Evolutionary conservation across 2,329 filamentous ascomycete genomes (phyloP).

Genomic region (Blastomyces gilchristii): DNA sequence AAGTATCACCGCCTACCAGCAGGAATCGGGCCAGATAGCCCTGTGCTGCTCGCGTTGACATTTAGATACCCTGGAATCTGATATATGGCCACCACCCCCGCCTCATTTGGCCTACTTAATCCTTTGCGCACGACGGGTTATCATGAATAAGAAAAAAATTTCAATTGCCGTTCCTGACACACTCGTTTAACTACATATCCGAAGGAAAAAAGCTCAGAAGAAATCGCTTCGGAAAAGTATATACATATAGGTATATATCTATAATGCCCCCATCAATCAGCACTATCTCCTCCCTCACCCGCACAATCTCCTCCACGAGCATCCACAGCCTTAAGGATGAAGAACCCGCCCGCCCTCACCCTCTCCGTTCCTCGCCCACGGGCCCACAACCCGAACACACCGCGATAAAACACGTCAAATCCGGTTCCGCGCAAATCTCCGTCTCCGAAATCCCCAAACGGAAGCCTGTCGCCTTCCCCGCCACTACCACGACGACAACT

Average conservation of each 20-base stretch:
- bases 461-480: slow-evolving; percentile 14
- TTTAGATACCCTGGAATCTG: neutral
- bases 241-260: neutral
- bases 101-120: neutral
- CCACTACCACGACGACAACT: neutral
- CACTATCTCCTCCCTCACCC: slow-evolving; percentile 5
- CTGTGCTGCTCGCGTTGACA: neutral
- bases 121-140: neutral
- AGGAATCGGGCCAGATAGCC: neutral
- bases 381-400: neutral
- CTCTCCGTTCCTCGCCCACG: neutral
- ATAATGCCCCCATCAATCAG: slow-evolving; percentile 1
- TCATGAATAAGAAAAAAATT: neutral
- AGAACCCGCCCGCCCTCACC: neutral
- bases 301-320: slow-evolving; percentile 2
- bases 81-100: neutral
- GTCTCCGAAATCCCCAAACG: slow-evolving; percentile 13
- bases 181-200: neutral
- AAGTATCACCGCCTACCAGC: neutral
- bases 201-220: neutral
- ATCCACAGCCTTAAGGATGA: neutral
- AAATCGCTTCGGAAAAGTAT: neutral
- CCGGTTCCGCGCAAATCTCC: slow-evolving; percentile 1
- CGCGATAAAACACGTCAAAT: slow-evolving; percentile 9
- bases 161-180: neutral